These are phyloP conservation scores for Citrus reticulata DNA, from an alignment of 345 rosid species.

Conservation along the genomic window DNA sequence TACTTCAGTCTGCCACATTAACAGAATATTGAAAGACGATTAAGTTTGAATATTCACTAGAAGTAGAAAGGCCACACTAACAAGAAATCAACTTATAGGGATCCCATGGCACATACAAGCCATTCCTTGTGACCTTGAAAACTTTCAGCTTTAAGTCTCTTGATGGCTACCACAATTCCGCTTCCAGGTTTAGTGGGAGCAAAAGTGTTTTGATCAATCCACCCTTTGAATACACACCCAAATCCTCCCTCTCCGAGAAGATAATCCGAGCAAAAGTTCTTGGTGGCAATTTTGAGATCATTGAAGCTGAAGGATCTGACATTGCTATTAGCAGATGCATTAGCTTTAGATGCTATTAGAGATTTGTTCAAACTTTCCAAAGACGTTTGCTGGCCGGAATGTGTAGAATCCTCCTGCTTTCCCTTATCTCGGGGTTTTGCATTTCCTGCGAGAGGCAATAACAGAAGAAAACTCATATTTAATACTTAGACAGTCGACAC, in stretches of 20 bases:
- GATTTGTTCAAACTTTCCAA: conserved; percentile 23
- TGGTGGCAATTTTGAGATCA: conserved; percentile 57
- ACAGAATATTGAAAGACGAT: not conserved
- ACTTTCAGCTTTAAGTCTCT: conserved; percentile 60
- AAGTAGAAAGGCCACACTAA: not conserved
- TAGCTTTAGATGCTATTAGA: conserved; percentile 14
- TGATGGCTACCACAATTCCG: conserved; percentile 57
- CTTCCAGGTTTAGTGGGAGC: conserved; percentile 58
- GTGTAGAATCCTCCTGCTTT: conserved; percentile 22
- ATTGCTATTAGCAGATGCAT: conserved; percentile 26
- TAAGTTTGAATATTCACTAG: not conserved
- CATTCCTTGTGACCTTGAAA: conserved; percentile 77
- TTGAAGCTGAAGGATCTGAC: conserved; percentile 51
- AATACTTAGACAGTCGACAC: not conserved
- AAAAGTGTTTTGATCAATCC: conserved; percentile 51
- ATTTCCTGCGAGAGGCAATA: conserved; percentile 15
- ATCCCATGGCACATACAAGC: conserved; percentile 47
- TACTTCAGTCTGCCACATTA: conserved; percentile 63
- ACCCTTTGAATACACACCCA: conserved; percentile 66
- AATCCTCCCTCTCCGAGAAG: conserved; percentile 70
- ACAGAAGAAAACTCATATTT: not conserved
- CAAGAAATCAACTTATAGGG: not conserved
- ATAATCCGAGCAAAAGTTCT: conserved; percentile 49
- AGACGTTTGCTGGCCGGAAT: conserved; percentile 10
- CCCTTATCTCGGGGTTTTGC: conserved; percentile 18